phyloP scores from a whole-genome alignment of 148 eudicot genomes.

The Fallopia convolvulus region DNA sequence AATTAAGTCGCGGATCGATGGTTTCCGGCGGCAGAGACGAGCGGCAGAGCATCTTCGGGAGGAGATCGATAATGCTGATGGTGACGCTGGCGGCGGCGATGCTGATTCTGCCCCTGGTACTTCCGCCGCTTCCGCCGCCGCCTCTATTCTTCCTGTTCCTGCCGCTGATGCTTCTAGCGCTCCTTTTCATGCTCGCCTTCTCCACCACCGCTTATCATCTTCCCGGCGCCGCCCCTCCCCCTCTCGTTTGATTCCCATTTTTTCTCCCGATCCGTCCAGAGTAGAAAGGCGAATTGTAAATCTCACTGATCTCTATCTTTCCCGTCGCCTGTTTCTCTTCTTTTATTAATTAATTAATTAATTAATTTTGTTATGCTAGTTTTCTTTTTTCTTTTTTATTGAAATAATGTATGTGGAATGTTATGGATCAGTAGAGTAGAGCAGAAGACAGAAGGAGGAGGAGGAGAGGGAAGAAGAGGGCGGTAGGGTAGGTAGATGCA shows the following conservation, averaged over 20 bases:
- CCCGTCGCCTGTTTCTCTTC: not conserved
- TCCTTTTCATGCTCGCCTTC: slow-evolving; percentile 26
- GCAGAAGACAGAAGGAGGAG: no score
- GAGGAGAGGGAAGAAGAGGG: not conserved
- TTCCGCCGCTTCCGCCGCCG: slow-evolving; percentile 47
- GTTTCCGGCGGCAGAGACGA: not conserved
- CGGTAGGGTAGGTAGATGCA: not conserved
- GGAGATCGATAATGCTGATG: slow-evolving; percentile 19
- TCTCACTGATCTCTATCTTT: not conserved
- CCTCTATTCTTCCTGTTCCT: slow-evolving; percentile 28
- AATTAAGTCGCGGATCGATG: not conserved
- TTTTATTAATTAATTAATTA: not conserved
- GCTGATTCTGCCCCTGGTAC: slow-evolving; percentile 26
- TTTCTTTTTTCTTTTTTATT: not conserved
- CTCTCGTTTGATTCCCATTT: not conserved
- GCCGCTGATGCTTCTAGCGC: slow-evolving; percentile 31
- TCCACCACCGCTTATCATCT: slow-evolving; percentile 11
- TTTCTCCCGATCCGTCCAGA: not conserved
- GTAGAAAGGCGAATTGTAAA: not conserved
- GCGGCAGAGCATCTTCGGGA: slow-evolving; percentile 9
- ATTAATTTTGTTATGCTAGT: not conserved
- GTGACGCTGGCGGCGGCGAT: slow-evolving; percentile 26
- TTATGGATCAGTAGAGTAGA: no score
- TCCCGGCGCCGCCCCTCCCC: slow-evolving; percentile 7
- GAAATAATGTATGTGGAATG: no score